Conservation (phyloP, 2,329 filamentous ascomycete genomes). For the Hypocrella siamensis region DNA sequence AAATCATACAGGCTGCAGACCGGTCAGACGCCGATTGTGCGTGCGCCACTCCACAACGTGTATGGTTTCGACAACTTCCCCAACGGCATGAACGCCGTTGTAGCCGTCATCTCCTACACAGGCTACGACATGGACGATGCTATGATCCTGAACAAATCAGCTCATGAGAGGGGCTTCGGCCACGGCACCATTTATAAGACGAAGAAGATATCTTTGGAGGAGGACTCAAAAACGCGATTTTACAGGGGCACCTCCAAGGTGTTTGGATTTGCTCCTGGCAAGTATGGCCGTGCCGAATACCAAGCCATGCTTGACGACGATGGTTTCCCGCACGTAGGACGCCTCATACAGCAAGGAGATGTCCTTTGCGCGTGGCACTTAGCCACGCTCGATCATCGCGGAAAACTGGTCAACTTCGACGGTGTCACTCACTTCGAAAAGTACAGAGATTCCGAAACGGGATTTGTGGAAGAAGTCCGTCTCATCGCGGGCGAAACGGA, state of each 20-base stretch:
- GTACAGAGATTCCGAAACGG: constrained; percentile 84
- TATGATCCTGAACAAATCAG: constrained; percentile 97
- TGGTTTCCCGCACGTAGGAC: constrained; percentile 69
- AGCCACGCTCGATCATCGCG: constrained; percentile 65
- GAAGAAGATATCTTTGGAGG: constrained; percentile 75
- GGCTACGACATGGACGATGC: constrained; percentile 99
- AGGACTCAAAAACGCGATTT: constrained; percentile 54
- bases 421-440: constrained; percentile 76
- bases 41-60: constrained; percentile 82
- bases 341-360: constrained; percentile 64
- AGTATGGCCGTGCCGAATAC: constrained; percentile 53
- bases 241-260: constrained; percentile 60
- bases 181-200: constrained; percentile 97
- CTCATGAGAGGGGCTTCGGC: constrained; percentile 89
- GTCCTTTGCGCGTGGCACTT: constrained; percentile 81
- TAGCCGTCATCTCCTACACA: constrained; percentile 96
- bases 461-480: constrained; percentile 84
- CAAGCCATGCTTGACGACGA: constrained; percentile 69
- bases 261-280: constrained; percentile 78
- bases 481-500: constrained; percentile 76
- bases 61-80: constrained; percentile 98
- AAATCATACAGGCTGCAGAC: constrained; percentile 92
- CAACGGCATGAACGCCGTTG: constrained; percentile 87
- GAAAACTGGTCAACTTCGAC: constrained; percentile 71
- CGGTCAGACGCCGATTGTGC: constrained; percentile 86